Conservation (phyloP, 2,329 filamentous ascomycete genomes). For the Xylaria sp. region DNA sequence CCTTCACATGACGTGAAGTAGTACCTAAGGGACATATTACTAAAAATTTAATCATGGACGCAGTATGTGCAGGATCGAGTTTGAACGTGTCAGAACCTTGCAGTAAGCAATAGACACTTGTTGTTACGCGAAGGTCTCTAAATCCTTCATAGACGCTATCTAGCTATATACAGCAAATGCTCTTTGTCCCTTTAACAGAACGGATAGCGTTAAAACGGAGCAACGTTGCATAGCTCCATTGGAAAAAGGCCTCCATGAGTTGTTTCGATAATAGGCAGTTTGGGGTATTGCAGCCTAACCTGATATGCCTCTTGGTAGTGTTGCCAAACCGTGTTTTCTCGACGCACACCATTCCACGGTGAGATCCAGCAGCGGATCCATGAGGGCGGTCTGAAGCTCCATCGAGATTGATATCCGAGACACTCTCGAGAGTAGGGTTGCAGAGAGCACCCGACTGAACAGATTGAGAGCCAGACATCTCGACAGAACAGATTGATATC, state of each 20-base stretch:
- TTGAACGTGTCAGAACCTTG: too few relatives aligned
- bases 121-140: too few relatives aligned
- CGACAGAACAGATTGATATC: too few relatives aligned
- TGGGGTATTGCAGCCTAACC: slow-evolving; percentile 56
- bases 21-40: slow-evolving; percentile 88
- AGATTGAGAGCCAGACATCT: slow-evolving; percentile 24
- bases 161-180: too few relatives aligned
- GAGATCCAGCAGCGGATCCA: slow-evolving; percentile 23
- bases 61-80: slow-evolving; percentile 71
- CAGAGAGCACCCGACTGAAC: slow-evolving; percentile 7
- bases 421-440: slow-evolving; percentile 25
- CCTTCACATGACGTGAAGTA: too few relatives aligned
- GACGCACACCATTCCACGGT: slow-evolving; percentile 42
- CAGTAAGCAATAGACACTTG: too few relatives aligned
- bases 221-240: slow-evolving; percentile 67
- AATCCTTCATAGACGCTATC: too few relatives aligned
- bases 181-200: too few relatives aligned
- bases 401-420: slow-evolving; percentile 37
- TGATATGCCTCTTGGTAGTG: slow-evolving; percentile 68
- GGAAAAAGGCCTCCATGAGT: slow-evolving; percentile 66
- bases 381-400: slow-evolving; percentile 37
- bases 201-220: slow-evolving; percentile 67
- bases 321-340: slow-evolving; percentile 59
- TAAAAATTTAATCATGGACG: slow-evolving; percentile 91
- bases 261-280: slow-evolving; percentile 68